These are phyloP conservation scores for Pythium monospermum DNA, from an alignment of 352 stramenopile genomes.

Conservation along the genomic window DNA sequence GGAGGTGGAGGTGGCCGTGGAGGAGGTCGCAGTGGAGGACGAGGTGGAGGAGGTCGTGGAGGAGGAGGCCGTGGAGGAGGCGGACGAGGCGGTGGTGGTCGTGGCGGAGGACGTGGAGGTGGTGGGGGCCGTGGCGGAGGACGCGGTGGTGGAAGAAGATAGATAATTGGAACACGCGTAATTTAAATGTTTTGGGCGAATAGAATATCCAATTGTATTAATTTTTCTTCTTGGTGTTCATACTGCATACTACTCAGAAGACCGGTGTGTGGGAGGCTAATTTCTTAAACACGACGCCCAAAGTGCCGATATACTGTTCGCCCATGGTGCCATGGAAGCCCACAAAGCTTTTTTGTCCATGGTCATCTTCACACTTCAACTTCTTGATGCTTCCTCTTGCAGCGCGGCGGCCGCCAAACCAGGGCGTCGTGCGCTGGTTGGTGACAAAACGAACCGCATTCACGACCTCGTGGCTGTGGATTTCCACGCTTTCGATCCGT, in stretches of 20 bases:
- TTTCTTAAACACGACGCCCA: slow-evolving; percentile 20
- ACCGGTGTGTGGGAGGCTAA: too few species aligned
- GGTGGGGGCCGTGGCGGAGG: slow-evolving; percentile 23
- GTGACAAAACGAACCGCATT: slow-evolving; percentile 16
- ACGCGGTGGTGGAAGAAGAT: slow-evolving; percentile 14
- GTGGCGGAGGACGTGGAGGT: slow-evolving; percentile 25
- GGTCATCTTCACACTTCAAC: neutral
- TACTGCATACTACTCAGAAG: too few species aligned
- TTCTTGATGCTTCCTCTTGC: neutral
- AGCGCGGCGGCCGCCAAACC: slow-evolving; percentile 9
- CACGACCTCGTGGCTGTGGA: slow-evolving; percentile 17
- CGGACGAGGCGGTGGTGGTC: slow-evolving; percentile 22
- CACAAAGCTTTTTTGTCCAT: neutral
- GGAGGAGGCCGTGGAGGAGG: slow-evolving; percentile 24
- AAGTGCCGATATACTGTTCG: slow-evolving; percentile 6
- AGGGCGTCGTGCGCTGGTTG: slow-evolving; percentile 10
- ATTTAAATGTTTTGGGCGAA: neutral
- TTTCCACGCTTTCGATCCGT: slow-evolving; percentile 4
- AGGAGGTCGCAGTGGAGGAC: slow-evolving; percentile 1
- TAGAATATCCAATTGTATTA: too few species aligned
- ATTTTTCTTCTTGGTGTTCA: too few species aligned
- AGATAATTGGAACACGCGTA: neutral
- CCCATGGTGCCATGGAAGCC: slow-evolving; percentile 18
- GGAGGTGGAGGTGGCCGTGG: slow-evolving; percentile 6
- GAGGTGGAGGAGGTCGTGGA: slow-evolving; percentile 13